Base-by-base conservation (phyloP, 257 asterid genomes). In the Solanum medicagineum region DNA sequence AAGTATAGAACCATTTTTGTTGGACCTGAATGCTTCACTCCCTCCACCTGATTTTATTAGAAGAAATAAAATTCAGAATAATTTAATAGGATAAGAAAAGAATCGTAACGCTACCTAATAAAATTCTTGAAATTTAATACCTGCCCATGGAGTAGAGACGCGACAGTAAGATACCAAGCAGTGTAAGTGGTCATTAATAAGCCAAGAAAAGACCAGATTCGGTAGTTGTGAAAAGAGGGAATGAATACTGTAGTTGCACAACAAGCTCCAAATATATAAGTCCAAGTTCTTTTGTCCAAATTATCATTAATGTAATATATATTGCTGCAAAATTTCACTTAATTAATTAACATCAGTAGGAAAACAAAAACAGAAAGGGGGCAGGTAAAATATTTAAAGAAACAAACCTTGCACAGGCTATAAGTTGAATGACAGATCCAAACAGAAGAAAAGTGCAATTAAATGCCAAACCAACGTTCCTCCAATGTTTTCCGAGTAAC, bases 241-340 rank as follows among this genome's bases (percentile, higher is more conserved):
- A 95, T 95, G 93, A 95, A 94, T 10, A 95, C 98, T 3, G 99
- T 95, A 1, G 98, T 94, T 0, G 99, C 99, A 87, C 99, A 95
- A 83, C 99, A 95, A 40, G 99, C 99, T 57, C 99, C 99, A 26
- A 95, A 95, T 55, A 94, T 95, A 81, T 94, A 95, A 4, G 98
- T 95, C 98, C 98, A 95, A 51, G 94, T 95, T 79, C 98, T 94
- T 94, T 95, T 95, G 94, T 95, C 99, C 97, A 95, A 88, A 90
- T 94, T 91, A 90, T 94, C 98, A 85, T 95, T 95, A 89, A 95
- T 93, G 95, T 95, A 95, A 84, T 94, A 95, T 57, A 95, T 95
- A 81, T 94, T 95, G 92, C 99, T 95, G 98, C 92, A 90, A 68
- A 22, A 49, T 65, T 70, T 71, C 5, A 71, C 32, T 69, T 26